Base-by-base conservation (phyloP, 2,329 filamentous ascomycete species). In the Stagonosporopsis vannaccii region DNA sequence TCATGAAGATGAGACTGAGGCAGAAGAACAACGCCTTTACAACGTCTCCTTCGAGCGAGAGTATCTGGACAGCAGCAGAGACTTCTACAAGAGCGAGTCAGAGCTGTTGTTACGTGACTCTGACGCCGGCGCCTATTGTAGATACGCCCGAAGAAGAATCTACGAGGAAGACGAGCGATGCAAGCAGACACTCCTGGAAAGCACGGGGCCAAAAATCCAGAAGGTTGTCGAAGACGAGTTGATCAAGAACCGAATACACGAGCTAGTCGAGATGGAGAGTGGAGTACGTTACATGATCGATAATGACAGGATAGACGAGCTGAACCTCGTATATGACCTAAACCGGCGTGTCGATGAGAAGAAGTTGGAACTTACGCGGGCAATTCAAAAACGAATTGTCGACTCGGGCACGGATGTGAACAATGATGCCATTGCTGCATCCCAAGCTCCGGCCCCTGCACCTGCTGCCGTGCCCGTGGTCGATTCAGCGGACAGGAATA, bases 211-310 rank as follows among this genome's bases (percentile, higher is more conserved):
- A 0, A 94, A 90, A 70, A 90, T 97, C 20, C 84, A 87, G 20
- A 79, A 81, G 4, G 89, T 97, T 0, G 85, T 99, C 2, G 92
- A 98, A 61, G 79, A 89, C 32, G 87, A 94, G 72, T 79, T 99
- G 48, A 93, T 99, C 44, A 81, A 82, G 37, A 84, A 86, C 40
- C 90, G 95, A 63, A 85, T 98, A 54, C 81, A 85, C 20, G 92
- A 96, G 15, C 89, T 99, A 50, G 84, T 98, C 58, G 86, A 88
- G 44, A 87, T 97, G 77, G 92, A 97, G 6, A 97, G 89, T 59
- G 95, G 95, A 0, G 84, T 97, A 37, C 87, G 85, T 61, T 87
- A 87, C 71, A 98, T 99, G 94, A 87, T 98, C 45, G 91, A 97
- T 74, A 93, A 97, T 67, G 90, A 97, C 75, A 87, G 89, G 61